These are phyloP conservation scores for Monilinia polystroma DNA, from an alignment of 2,329 filamentous ascomycete species.

Conservation along the genomic window DNA sequence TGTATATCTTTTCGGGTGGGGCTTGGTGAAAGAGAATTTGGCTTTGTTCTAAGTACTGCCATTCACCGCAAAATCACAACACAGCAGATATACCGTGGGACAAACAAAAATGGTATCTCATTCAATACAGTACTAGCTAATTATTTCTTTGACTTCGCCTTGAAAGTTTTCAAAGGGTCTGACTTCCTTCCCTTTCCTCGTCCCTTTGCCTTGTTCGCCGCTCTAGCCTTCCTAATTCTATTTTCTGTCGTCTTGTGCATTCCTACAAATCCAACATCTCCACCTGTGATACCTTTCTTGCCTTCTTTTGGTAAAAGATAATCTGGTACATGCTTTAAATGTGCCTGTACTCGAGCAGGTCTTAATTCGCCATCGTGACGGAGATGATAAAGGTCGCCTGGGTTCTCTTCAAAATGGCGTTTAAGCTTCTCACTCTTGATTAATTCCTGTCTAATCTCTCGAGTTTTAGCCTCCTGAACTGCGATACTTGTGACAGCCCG, in stretches of 20 bases:
- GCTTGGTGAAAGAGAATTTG: not conserved
- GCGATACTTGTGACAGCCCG: constrained; percentile 86
- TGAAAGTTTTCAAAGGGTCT: constrained; percentile 90
- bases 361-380: constrained; percentile 87
- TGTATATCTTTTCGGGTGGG: not conserved
- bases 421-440: constrained; percentile 93
- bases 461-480: constrained; percentile 82
- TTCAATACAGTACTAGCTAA: constrained; percentile 21
- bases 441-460: constrained; percentile 85
- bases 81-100: not conserved
- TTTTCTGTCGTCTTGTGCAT: constrained; percentile 54
- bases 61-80: not conserved
- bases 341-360: constrained; percentile 78
- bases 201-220: constrained; percentile 48
- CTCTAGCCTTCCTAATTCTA: constrained; percentile 44
- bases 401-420: constrained; percentile 96
- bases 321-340: constrained; percentile 91
- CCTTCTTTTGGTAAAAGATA: constrained; percentile 81
- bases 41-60: too few species aligned
- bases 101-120: constrained; percentile 17
- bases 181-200: constrained; percentile 62
- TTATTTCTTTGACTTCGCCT: constrained; percentile 47
- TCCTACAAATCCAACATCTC: constrained; percentile 75
- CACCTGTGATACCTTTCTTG: constrained; percentile 63
- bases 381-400: constrained; percentile 79